Conservation (phyloP, 495 filamentous ascomycete species). For the Hyaloscypha variabilis region DNA sequence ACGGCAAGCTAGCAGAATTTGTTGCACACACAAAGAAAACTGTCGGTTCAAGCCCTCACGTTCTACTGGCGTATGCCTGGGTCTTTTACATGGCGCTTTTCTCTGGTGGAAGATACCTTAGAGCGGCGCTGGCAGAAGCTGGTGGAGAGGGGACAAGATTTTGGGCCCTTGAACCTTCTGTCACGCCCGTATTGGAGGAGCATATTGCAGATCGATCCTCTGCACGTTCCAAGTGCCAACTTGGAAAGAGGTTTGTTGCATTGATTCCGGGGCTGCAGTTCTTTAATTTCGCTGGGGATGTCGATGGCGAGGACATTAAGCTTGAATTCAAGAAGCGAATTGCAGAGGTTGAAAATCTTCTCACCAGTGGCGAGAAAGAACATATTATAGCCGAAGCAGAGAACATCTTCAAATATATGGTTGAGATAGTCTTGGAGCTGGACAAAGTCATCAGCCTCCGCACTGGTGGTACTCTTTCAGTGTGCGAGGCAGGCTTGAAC, state of each 20-base stretch:
- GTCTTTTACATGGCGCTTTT: slow-evolving; percentile 64
- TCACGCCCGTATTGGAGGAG: not conserved
- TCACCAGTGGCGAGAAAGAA: slow-evolving; percentile 45
- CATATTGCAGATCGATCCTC: not conserved
- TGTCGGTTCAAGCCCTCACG: slow-evolving; percentile 45
- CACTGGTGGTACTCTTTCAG: slow-evolving; percentile 9
- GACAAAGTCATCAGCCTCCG: slow-evolving; percentile 32
- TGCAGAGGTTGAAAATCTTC: slow-evolving; percentile 37
- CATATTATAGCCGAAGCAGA: slow-evolving; percentile 51
- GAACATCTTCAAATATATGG: slow-evolving; percentile 44
- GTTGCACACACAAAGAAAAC: slow-evolving; percentile 36
- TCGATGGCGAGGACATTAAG: slow-evolving; percentile 45
- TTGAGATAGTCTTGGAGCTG: slow-evolving; percentile 42
- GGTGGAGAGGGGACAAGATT: slow-evolving; percentile 45
- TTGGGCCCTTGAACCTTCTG: slow-evolving; percentile 37
- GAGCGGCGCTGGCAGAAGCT: slow-evolving; percentile 43
- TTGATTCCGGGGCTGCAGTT: slow-evolving; percentile 33
- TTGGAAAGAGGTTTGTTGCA: slow-evolving; percentile 2
- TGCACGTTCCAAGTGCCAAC: slow-evolving; percentile 4
- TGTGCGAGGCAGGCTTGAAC: no score
- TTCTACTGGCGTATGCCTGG: slow-evolving; percentile 59
- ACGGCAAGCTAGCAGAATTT: slow-evolving; percentile 28
- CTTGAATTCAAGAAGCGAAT: slow-evolving; percentile 42
- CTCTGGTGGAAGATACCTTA: slow-evolving; percentile 57
- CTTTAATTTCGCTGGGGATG: slow-evolving; percentile 35